A percentile compares a stretch with the other conserved stretches of the same genome.
Conservation (phyloP, 768 basidiomycete species). For the Panaeolus papilionaceus region DNA sequence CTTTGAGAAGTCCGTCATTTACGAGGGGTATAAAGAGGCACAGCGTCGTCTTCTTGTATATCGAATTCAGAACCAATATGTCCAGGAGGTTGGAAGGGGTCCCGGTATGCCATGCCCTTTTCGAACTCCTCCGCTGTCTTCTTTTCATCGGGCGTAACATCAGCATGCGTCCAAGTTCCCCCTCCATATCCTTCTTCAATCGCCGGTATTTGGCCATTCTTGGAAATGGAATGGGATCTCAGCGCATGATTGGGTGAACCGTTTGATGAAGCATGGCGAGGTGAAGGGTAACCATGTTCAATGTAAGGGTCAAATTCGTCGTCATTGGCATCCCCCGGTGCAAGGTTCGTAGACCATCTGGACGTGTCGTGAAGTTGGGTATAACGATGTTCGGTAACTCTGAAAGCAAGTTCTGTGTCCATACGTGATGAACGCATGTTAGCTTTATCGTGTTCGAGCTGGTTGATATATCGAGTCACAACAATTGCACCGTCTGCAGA, state of each 20-base stretch:
- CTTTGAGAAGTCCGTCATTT: background rate
- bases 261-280: background rate
- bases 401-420: conserved; percentile 43
- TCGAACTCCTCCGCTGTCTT: conserved; percentile 29
- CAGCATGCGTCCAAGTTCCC: conserved; percentile 41
- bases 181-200: conserved; percentile 42
- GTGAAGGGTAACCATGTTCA: conserved; percentile 29
- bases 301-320: conserved; percentile 48
- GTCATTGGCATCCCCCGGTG: conserved; percentile 22
- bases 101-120: conserved; percentile 18
- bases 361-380: conserved; percentile 26
- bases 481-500: conserved; percentile 57
- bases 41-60: background rate
- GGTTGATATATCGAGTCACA: conserved; percentile 59
- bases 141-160: conserved; percentile 42
- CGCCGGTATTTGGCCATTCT: conserved; percentile 23
- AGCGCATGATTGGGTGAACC: conserved; percentile 5
- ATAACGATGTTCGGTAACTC: conserved; percentile 37
- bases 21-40: background rate
- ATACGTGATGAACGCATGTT: conserved; percentile 42
- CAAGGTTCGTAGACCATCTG: conserved; percentile 18
- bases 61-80: background rate
- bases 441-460: conserved; percentile 56
- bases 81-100: background rate
- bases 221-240: conserved; percentile 22